Conservation (phyloP, 306 rosid genomes). For the Mimosa bimucronata region DNA sequence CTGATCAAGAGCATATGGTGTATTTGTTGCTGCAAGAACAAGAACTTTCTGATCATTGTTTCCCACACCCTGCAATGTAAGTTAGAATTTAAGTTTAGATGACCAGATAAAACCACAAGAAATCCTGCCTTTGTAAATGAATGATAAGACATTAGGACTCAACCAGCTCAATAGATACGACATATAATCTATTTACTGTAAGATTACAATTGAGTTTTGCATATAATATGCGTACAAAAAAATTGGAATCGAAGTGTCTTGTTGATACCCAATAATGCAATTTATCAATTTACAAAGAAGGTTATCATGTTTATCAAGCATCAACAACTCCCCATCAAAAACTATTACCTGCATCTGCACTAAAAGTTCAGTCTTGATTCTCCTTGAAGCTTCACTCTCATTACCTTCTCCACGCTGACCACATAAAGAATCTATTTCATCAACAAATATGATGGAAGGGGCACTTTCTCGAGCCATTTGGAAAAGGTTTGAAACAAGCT, state of each 20-base stretch:
- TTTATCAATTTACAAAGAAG: conserved; percentile 29
- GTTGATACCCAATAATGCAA: conserved; percentile 15
- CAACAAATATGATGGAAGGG: conserved; percentile 95
- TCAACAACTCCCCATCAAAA: conserved; percentile 39
- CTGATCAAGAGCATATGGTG: conserved; percentile 98
- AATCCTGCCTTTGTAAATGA: conserved; percentile 22
- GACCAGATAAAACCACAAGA: conserved; percentile 3
- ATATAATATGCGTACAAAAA: background rate
- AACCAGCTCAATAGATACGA: conserved; percentile 8
- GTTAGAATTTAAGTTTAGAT: conserved; percentile 4
- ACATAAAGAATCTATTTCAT: conserved; percentile 97
- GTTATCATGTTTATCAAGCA: conserved; percentile 14
- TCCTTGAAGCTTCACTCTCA: conserved; percentile 99
- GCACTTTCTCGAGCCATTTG: conserved; percentile 99
- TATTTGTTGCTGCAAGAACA: conserved; percentile 98
- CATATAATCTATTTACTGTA: background rate
- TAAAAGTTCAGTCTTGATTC: conserved; percentile 97
- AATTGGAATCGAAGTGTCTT: conserved; percentile 4
- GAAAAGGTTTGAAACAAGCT: conserved; percentile 93
- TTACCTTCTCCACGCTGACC: conserved; percentile 99
- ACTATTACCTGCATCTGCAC: conserved; percentile 98
- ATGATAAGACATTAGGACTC: conserved; percentile 26
- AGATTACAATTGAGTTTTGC: conserved; percentile 15
- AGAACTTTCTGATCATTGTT: conserved; percentile 94
- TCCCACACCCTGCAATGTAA: conserved; percentile 50